Conservation (phyloP, 108 stramenopile genomes). For the Bacterosira constricta region DNA sequence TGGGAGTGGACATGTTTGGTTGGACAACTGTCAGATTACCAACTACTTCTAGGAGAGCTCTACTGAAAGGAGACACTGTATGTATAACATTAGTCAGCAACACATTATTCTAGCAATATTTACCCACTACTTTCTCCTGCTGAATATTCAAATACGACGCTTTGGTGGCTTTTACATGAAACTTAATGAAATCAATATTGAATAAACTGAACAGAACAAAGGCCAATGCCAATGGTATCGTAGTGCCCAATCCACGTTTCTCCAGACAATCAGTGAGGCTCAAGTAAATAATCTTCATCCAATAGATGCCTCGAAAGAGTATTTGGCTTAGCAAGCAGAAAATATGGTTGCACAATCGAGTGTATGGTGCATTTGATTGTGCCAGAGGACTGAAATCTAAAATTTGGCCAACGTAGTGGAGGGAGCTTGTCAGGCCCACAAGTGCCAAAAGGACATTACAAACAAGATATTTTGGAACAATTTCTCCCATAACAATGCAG, state of each 20-base stretch:
- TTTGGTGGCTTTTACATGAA: conserved; percentile 8
- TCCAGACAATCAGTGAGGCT: conserved; percentile 4
- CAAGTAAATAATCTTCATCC: conserved; percentile 21
- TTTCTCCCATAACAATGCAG: conserved; percentile 26
- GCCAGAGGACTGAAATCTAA: conserved; percentile 37
- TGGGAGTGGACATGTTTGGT: conserved; percentile 3
- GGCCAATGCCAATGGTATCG: neutral
- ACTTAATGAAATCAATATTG: conserved; percentile 30
- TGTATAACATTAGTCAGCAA: too few relatives aligned
- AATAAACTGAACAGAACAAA: conserved; percentile 29
- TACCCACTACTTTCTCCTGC: neutral
- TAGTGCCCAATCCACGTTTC: conserved; percentile 8
- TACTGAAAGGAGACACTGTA: too few relatives aligned
- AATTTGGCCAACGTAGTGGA: conserved; percentile 40
- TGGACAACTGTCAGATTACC: neutral
- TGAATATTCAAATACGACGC: conserved; percentile 2
- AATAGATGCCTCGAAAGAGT: conserved; percentile 27
- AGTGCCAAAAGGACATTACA: conserved; percentile 24
- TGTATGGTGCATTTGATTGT: conserved; percentile 27
- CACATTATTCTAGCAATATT: too few relatives aligned
- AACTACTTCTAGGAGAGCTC: too few relatives aligned
- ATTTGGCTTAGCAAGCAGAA: conserved; percentile 26
- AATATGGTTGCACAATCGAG: conserved; percentile 28
- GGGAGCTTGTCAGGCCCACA: conserved; percentile 32
- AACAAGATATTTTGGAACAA: conserved; percentile 23